Evolutionary conservation across 2,329 filamentous ascomycete species (phyloP).

Genomic region (Ophiostoma pallidulum): DNA sequence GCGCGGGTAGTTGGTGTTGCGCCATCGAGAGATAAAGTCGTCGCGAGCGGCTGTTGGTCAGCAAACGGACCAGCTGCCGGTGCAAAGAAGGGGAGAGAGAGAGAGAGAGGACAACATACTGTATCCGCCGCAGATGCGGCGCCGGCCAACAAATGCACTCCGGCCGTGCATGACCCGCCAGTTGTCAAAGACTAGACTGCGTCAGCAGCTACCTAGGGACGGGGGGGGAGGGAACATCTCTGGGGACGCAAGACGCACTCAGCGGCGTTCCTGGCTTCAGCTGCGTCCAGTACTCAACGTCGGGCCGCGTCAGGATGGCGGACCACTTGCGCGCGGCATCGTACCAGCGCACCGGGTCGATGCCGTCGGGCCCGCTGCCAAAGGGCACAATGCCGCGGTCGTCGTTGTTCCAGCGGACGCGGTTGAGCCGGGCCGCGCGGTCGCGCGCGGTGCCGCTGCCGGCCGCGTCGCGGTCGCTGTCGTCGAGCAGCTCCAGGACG

Average conservation of each 20-base stretch:
- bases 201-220: not conserved
- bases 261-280: slow-evolving; percentile 68
- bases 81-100: not conserved
- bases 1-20: slow-evolving; percentile 56
- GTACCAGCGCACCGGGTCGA: slow-evolving; percentile 59
- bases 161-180: slow-evolving; percentile 90
- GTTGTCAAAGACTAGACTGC: slow-evolving; percentile 72
- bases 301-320: slow-evolving; percentile 52
- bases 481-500: slow-evolving; percentile 54
- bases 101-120: slow-evolving; percentile 44
- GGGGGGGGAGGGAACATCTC: not conserved
- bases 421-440: slow-evolving; percentile 30
- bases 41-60: slow-evolving; percentile 58
- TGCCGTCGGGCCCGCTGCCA: slow-evolving; percentile 25
- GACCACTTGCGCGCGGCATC: slow-evolving; percentile 67
- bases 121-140: slow-evolving; percentile 86
- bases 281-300: slow-evolving; percentile 71
- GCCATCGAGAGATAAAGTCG: slow-evolving; percentile 69
- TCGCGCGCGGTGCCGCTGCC: not conserved
- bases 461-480: slow-evolving; percentile 13
- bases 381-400: slow-evolving; percentile 66
- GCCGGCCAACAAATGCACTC: slow-evolving; percentile 69
- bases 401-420: slow-evolving; percentile 88
- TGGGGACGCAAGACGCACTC: slow-evolving; percentile 43
- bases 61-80: not conserved